phyloP scores from a whole-genome alignment of 495 filamentous ascomycete genomes.

The Trichoderma asperelloides region DNA sequence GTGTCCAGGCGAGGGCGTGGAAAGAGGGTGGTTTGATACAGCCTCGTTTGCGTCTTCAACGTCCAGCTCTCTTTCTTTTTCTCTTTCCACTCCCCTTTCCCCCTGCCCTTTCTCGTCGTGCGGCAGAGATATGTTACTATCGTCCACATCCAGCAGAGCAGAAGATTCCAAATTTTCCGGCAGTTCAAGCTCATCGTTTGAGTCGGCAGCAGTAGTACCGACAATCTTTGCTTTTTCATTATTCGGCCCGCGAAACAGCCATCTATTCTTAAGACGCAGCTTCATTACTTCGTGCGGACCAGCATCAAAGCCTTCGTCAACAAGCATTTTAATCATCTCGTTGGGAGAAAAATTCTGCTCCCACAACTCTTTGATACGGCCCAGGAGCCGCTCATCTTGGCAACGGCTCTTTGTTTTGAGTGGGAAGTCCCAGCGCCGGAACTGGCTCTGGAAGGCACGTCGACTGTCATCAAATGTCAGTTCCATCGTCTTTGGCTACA shows the following conservation, averaged over 20 bases:
- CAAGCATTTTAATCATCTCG: constrained; percentile 63
- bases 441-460: constrained; percentile 63
- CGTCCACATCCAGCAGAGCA: neutral
- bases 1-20: neutral
- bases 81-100: neutral
- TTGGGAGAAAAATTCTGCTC: constrained; percentile 57
- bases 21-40: neutral
- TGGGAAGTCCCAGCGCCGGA: constrained; percentile 72
- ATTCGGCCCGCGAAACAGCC: constrained; percentile 52
- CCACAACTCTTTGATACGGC: constrained; percentile 67
- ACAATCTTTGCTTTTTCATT: constrained; percentile 15
- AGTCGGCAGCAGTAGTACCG: constrained; percentile 34
- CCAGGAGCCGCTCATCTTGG: constrained; percentile 55
- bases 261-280: constrained; percentile 55
- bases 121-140: neutral
- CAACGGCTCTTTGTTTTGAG: constrained; percentile 60
- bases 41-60: no score
- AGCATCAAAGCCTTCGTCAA: constrained; percentile 56
- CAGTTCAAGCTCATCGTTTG: constrained; percentile 16
- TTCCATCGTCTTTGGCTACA: neutral
- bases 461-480: constrained; percentile 40
- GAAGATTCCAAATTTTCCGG: neutral
- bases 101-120: neutral
- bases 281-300: constrained; percentile 59
- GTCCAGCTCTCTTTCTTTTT: no score